Percentiles rank a stretch among this genome's conserved stretches.
These are phyloP conservation scores for Suhomyces wounanorum DNA, from an alignment of 1,139 yeast species.

Conservation along the genomic window DNA sequence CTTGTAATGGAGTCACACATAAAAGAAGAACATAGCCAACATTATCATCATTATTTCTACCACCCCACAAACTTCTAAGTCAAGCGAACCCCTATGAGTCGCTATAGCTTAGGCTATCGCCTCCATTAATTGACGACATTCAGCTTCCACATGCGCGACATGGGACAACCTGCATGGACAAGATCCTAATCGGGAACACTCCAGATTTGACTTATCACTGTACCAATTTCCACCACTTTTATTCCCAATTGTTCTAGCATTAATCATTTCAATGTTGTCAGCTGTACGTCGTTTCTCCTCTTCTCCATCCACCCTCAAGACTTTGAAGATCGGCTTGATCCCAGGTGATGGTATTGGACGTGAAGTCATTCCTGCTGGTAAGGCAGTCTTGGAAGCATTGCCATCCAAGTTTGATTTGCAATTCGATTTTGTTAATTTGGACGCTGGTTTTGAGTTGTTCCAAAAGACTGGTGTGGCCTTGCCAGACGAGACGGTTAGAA, in stretches of 20 bases:
- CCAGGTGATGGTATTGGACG: constrained; percentile 99
- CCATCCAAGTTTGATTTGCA: constrained; percentile 73
- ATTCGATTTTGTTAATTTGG: constrained; percentile 82
- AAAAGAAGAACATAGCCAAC: not conserved
- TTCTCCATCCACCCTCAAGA: constrained; percentile 34
- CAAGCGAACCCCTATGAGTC: not conserved
- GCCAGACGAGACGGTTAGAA: constrained; percentile 86
- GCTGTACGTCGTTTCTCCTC: constrained; percentile 40
- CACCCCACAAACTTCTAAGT: not conserved
- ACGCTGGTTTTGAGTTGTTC: constrained; percentile 94
- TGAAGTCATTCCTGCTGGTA: constrained; percentile 96
- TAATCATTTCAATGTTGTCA: constrained; percentile 19
- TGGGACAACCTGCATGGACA: not conserved
- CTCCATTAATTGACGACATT: not conserved
- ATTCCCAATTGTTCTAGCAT: not conserved
- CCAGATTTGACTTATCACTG: constrained; percentile 1
- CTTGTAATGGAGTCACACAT: too few relatives aligned
- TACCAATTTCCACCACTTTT: not conserved
- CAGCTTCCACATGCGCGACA: constrained; percentile 1
- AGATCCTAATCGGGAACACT: constrained; percentile 4
- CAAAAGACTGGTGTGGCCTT: constrained; percentile 91
- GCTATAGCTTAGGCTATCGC: not conserved
- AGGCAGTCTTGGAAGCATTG: constrained; percentile 77
- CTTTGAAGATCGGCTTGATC: constrained; percentile 60
- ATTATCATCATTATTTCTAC: too few relatives aligned